Conservation (phyloP, 1,284 basidiomycete genomes). For the Sporisorium iseilematis-ciliati region DNA sequence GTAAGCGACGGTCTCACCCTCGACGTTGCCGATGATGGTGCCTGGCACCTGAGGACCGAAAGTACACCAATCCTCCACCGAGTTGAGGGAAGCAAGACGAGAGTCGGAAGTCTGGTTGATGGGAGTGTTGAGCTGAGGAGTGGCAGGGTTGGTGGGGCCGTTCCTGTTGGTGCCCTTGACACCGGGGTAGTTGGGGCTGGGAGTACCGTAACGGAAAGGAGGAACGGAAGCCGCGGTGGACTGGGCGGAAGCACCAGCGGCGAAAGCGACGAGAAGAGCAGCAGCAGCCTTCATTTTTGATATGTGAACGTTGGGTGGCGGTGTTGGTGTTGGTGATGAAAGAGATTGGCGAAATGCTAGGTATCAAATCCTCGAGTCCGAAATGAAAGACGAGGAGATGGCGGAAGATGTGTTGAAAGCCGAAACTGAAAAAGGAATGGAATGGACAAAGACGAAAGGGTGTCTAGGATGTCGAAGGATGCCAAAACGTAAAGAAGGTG, state of each 20-base stretch:
- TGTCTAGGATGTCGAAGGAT: slow-evolving; percentile 12
- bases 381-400: slow-evolving; percentile 5
- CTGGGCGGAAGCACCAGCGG: slow-evolving; percentile 45
- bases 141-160: slow-evolving; percentile 63
- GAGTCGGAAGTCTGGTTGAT: slow-evolving; percentile 65
- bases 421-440: slow-evolving; percentile 6
- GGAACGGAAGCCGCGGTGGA: slow-evolving; percentile 13
- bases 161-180: slow-evolving; percentile 54
- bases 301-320: neutral
- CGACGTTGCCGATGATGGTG: slow-evolving; percentile 76
- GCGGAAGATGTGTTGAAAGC: neutral
- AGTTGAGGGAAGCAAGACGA: slow-evolving; percentile 67
- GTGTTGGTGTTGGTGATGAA: slow-evolving; percentile 9
- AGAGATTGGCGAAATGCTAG: neutral
- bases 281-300: slow-evolving; percentile 45
- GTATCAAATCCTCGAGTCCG: slow-evolving; percentile 11
- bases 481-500: neutral
- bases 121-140: slow-evolving; percentile 59
- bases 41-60: slow-evolving; percentile 70
- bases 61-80: slow-evolving; percentile 69
- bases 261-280: slow-evolving; percentile 38
- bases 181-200: slow-evolving; percentile 55
- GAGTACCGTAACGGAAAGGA: slow-evolving; percentile 63
- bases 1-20: slow-evolving; percentile 79
- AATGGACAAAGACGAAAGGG: slow-evolving; percentile 6